Evolutionary conservation across 1,139 yeast species (phyloP).

Genomic region (Candida sp.): DNA sequence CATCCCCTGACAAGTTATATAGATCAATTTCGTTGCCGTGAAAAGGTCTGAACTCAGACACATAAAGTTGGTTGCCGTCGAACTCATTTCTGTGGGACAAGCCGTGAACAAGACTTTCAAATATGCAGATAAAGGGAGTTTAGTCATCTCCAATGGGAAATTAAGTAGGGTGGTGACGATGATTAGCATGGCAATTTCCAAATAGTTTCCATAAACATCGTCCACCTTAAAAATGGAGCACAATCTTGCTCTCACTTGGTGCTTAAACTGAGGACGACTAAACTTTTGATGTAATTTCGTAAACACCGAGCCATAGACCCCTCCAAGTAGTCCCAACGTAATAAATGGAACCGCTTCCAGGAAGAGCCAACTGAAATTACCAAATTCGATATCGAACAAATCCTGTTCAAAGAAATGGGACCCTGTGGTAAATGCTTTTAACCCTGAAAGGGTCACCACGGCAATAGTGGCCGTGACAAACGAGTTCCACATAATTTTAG

Average conservation of each 20-base stretch:
- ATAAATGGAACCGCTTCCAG: constrained; percentile 70
- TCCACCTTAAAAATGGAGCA: constrained; percentile 12
- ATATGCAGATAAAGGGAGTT: constrained; percentile 54
- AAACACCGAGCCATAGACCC: constrained; percentile 58
- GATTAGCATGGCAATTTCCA: constrained; percentile 51
- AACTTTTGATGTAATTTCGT: constrained; percentile 43
- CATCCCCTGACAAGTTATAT: constrained; percentile 52
- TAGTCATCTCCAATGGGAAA: constrained; percentile 54
- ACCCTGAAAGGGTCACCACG: constrained; percentile 58
- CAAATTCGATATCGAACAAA: constrained; percentile 59
- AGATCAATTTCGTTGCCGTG: constrained; percentile 34
- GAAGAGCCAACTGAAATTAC: constrained; percentile 71
- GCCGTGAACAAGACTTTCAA: constrained; percentile 62
- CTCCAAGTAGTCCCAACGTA: constrained; percentile 66
- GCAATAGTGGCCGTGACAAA: constrained; percentile 76
- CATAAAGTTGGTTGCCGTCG: constrained; percentile 28
- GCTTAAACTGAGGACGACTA: constrained; percentile 16
- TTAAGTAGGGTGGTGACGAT: constrained; percentile 50
- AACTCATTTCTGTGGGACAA: constrained; percentile 37
- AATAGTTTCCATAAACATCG: constrained; percentile 18
- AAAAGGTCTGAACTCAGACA: constrained; percentile 27
- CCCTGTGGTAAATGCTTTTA: constrained; percentile 56
- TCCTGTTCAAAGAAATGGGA: constrained; percentile 51
- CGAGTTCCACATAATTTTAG: constrained; percentile 74
- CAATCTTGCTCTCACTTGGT: constrained; percentile 14